Evolutionary conservation across 257 asterid genomes (phyloP).

Genomic region (Solanum piurae): DNA sequence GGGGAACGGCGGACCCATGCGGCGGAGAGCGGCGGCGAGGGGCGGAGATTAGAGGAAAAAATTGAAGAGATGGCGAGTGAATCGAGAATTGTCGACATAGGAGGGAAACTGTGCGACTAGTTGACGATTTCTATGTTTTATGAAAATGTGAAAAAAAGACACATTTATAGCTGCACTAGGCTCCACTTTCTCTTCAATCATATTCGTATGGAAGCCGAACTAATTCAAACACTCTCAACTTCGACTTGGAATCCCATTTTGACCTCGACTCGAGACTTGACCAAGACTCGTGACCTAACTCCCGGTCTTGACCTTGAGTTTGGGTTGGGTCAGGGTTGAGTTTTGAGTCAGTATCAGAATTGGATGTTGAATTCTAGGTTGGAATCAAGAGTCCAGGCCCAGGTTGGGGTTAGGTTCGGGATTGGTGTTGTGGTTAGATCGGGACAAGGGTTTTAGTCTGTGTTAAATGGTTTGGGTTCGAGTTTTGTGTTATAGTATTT

Average conservation of each 20-base stretch:
- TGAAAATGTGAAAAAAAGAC: not conserved
- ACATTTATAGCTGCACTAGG: not conserved
- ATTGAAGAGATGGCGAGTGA: not conserved
- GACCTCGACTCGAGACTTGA: not conserved
- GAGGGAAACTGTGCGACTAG: not conserved
- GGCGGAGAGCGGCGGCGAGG: not conserved
- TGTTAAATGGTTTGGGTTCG: too few relatives aligned
- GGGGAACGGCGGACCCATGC: not conserved
- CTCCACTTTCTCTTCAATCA: not conserved
- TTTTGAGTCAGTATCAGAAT: not conserved
- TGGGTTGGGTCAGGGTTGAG: not conserved
- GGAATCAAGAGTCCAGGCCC: not conserved
- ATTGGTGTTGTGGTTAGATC: too few relatives aligned
- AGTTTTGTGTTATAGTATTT: not conserved
- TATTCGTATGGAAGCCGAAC: not conserved
- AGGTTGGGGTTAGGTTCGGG: too few relatives aligned
- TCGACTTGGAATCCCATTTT: fast-evolving
- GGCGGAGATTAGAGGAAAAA: not conserved
- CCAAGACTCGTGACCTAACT: too few relatives aligned
- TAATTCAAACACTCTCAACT: not conserved
- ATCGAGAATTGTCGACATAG: not conserved
- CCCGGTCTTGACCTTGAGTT: not conserved
- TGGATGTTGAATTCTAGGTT: not conserved
- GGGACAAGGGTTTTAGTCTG: too few relatives aligned
- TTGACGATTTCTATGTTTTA: not conserved